These are phyloP conservation scores for Thelonectria olida DNA, from an alignment of 2,329 filamentous ascomycete species.

Conservation along the genomic window DNA sequence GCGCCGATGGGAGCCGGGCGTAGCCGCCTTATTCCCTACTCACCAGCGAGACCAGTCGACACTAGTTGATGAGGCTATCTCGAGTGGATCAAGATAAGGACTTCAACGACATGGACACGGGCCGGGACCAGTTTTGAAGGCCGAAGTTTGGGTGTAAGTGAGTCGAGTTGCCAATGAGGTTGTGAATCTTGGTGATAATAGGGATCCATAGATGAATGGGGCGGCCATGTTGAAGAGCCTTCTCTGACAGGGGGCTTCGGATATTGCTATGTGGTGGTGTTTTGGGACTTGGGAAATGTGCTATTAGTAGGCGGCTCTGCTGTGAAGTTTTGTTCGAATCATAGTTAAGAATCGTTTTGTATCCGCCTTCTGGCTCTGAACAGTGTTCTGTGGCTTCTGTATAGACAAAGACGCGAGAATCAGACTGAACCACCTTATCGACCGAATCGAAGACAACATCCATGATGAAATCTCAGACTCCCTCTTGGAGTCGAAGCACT, in stretches of 20 bases:
- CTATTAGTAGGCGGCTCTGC: not conserved
- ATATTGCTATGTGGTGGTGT: not conserved
- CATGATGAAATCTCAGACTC: too few relatives aligned
- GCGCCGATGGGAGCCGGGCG: constrained; percentile 4
- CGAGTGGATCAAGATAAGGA: constrained; percentile 3
- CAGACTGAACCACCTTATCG: too few relatives aligned
- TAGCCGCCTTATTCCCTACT: constrained; percentile 4
- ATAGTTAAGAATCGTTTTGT: too few relatives aligned
- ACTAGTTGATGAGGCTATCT: constrained; percentile 5
- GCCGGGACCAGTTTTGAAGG: not conserved
- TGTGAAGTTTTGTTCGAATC: not conserved
- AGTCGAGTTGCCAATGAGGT: not conserved
- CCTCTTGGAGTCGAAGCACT: too few relatives aligned
- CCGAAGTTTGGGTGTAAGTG: not conserved
- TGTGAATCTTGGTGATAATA: not conserved
- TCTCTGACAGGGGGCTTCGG: not conserved
- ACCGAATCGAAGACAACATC: too few relatives aligned
- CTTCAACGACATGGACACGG: not conserved
- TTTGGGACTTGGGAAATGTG: not conserved
- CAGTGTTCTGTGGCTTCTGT: too few relatives aligned
- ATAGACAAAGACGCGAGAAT: too few relatives aligned
- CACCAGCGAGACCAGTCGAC: not conserved
- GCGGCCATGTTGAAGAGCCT: not conserved
- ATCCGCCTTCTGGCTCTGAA: too few relatives aligned
- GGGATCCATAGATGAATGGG: not conserved